These are phyloP conservation scores for Arctium lappa DNA, from an alignment of 129 eudicot genomes.

Conservation along the genomic window DNA sequence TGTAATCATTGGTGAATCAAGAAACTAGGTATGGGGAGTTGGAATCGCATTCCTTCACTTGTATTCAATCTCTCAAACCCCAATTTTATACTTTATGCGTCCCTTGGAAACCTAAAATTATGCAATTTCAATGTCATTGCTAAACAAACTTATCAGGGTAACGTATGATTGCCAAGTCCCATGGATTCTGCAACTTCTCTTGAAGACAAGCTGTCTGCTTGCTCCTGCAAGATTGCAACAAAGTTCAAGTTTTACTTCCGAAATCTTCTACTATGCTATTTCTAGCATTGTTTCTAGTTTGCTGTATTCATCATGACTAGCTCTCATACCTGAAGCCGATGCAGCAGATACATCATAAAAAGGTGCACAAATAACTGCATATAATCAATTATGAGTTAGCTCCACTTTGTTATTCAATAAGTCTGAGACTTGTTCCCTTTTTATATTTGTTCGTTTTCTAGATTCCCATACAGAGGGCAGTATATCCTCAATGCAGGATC, in stretches of 20 bases:
- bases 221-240: slow-evolving; percentile 46
- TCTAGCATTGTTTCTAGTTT: not conserved
- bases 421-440: not conserved
- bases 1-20: not conserved
- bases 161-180: slow-evolving; percentile 78
- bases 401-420: not conserved
- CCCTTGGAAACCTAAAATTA: not conserved
- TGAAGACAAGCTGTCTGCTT: slow-evolving; percentile 71
- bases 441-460: not conserved
- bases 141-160: slow-evolving; percentile 44
- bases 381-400: not conserved
- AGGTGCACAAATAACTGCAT: slow-evolving; percentile 96
- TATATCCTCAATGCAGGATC: not conserved
- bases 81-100: not conserved
- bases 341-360: slow-evolving; percentile 95
- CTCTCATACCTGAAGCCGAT: slow-evolving; percentile 89
- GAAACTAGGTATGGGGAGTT: not conserved
- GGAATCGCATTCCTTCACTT: not conserved
- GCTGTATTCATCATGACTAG: not conserved
- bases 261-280: not conserved
- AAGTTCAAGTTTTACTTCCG: not conserved
- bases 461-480: not conserved
- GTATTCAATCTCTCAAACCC: not conserved
- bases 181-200: slow-evolving; percentile 84
- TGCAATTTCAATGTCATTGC: not conserved